Evolutionary conservation across 2,329 filamentous ascomycete genomes (phyloP).

Genomic region (Aspergillus transmontanensis): DNA sequence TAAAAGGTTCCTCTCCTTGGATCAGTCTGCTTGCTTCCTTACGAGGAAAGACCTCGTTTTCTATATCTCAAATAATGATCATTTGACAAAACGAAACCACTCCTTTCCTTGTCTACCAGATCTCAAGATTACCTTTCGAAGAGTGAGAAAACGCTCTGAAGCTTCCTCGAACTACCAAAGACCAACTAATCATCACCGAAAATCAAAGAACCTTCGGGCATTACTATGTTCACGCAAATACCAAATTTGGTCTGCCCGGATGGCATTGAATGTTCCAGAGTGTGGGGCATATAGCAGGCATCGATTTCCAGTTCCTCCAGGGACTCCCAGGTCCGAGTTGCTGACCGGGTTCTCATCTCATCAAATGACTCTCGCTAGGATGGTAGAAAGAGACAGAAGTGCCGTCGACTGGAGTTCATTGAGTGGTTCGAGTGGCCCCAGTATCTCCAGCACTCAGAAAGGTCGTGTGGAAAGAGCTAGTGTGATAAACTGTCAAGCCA

Average conservation of each 20-base stretch:
- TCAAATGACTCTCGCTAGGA: background rate
- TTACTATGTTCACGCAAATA: conserved; percentile 28
- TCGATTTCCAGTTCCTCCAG: conserved; percentile 35
- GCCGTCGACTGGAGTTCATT: background rate
- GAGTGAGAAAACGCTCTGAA: background rate
- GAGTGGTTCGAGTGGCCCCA: background rate
- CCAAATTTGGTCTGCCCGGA: conserved; percentile 39
- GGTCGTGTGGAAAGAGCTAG: background rate
- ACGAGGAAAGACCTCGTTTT: background rate
- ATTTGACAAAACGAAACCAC: conserved; percentile 4
- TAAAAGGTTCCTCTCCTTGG: background rate
- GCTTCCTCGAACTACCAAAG: background rate
- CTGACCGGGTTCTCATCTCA: conserved; percentile 26
- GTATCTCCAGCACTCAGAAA: too few species aligned
- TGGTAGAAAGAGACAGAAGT: background rate
- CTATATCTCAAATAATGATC: background rate
- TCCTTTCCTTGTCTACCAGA: conserved; percentile 23
- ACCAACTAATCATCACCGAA: background rate
- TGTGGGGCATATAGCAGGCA: conserved; percentile 16
- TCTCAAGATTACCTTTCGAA: background rate
- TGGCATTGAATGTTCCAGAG: conserved; percentile 34
- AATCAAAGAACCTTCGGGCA: background rate
- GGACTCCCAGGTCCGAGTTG: conserved; percentile 36
- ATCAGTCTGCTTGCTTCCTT: background rate
- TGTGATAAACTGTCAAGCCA: background rate